phyloP scores from a whole-genome alignment of 2,329 filamentous ascomycete species.

The Talaromyces sp. region DNA sequence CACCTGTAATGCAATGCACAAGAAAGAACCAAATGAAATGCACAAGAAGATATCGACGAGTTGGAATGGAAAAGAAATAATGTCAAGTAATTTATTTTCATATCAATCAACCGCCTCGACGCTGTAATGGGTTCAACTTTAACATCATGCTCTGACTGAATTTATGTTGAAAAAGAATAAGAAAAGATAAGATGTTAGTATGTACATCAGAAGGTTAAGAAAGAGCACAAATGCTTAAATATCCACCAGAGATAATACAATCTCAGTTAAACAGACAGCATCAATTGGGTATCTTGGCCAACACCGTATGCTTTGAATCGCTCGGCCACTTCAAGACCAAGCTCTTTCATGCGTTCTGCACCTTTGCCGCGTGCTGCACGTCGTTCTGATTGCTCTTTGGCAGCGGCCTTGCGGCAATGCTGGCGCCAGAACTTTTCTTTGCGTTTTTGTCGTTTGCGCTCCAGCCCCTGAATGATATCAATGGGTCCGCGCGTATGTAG shows the following conservation, averaged over 20 bases:
- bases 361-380: constrained; percentile 73
- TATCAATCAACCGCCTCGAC: not conserved
- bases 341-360: constrained; percentile 85
- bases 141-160: constrained; percentile 1
- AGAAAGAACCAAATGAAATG: not conserved
- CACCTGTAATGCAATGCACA: not conserved
- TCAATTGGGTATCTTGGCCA: constrained; percentile 53
- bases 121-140: not conserved
- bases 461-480: constrained; percentile 93
- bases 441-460: constrained; percentile 87
- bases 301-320: constrained; percentile 64
- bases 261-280: constrained; percentile 59
- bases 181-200: constrained; percentile 11
- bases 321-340: constrained; percentile 83
- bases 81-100: not conserved
- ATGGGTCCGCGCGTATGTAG: constrained; percentile 84
- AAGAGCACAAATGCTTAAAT: constrained; percentile 20
- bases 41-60: not conserved
- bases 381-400: constrained; percentile 60
- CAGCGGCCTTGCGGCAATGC: constrained; percentile 75
- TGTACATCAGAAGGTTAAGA: constrained; percentile 19
- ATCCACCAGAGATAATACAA: constrained; percentile 13
- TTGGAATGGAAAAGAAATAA: not conserved
- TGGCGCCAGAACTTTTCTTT: constrained; percentile 90
- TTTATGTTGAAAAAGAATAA: constrained; percentile 8